Evolutionary conservation across 768 basidiomycete species (phyloP).

Genomic region (Lactarius vividus): DNA sequence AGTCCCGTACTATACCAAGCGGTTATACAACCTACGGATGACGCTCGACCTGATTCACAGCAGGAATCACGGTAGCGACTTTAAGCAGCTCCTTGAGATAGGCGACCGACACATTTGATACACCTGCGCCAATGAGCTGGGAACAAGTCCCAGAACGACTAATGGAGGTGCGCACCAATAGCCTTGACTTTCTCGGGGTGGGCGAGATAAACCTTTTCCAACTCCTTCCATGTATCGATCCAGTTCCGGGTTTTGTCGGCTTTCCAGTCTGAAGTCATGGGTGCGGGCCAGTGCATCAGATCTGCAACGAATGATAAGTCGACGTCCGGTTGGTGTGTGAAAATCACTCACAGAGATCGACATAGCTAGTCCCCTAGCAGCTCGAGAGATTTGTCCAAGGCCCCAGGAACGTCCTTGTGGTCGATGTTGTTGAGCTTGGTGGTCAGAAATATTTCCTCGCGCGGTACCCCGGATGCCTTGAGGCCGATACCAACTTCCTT

Average conservation of each 20-base stretch:
- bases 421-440: constrained; percentile 67
- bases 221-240: constrained; percentile 75
- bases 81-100: constrained; percentile 61
- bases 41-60: constrained; percentile 77
- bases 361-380: constrained; percentile 69
- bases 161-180: constrained; percentile 48
- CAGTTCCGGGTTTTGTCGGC: constrained; percentile 58
- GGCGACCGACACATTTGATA: constrained; percentile 68
- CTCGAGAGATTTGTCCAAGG: constrained; percentile 67
- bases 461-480: constrained; percentile 66
- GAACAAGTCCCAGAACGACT: not conserved
- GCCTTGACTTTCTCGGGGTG: constrained; percentile 71
- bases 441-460: constrained; percentile 76
- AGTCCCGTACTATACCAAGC: not conserved
- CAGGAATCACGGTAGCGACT: constrained; percentile 56
- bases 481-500: constrained; percentile 80
- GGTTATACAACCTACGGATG: constrained; percentile 57
- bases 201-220: constrained; percentile 67
- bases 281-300: constrained; percentile 83
- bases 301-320: constrained; percentile 38
- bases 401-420: constrained; percentile 55
- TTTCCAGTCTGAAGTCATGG: constrained; percentile 55
- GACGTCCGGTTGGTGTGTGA: not conserved
- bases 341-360: constrained; percentile 64
- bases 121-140: constrained; percentile 38